Base-by-base conservation (phyloP, 331 rosid genomes). In the Cydonia oblonga region DNA sequence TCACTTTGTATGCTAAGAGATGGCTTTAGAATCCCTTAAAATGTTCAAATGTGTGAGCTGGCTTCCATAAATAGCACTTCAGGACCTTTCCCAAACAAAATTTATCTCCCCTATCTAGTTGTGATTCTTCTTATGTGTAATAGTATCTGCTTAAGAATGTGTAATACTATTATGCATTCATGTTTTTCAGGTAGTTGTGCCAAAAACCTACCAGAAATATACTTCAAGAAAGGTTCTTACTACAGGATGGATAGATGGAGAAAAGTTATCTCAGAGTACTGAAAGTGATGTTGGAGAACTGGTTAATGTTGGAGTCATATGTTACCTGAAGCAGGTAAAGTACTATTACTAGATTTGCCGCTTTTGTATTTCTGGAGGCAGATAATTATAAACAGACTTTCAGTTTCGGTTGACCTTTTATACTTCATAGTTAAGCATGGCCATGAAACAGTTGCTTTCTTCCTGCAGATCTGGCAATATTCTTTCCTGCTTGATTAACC, bases 161-260 rank as follows among this genome's bases (percentile, higher is more conserved):
- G 26, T 26, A 58, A 28, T 42, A 54, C 35, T 57, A 54, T 57
- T 72, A 23, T 4, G 42, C 5, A 46, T 60, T 69, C 75, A 70
- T 71, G 67, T 49, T 71, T 80, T 86, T 51, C 86, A 93, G 98
- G 98, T 93, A 42, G 97, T 93, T 53, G 90, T 93, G 71, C 98
- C 98, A 68, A 86, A 86, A 79, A 93, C 97, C 32, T 93, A 91
- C 79, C 11, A 30, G 3, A 91, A 91, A 75, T 89, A 89, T 83
- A 93, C 98, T 65, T 86, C 98, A 84, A 93, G 98, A 76, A 89
- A 89, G 84, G 98, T 93, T 78, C 97, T 93, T 70, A 93, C 98
- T 8, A 91, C 97, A 20, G 81, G 81, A 70, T 93, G 98, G 98
- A 42, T 93, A 81, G 98, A 93, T 0, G 98, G 98, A 75, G 98